Evolutionary conservation across 768 basidiomycete genomes (phyloP), one percentile per base, ranked within the genome.

Genomic region (Calvatia gigantea): DNA sequence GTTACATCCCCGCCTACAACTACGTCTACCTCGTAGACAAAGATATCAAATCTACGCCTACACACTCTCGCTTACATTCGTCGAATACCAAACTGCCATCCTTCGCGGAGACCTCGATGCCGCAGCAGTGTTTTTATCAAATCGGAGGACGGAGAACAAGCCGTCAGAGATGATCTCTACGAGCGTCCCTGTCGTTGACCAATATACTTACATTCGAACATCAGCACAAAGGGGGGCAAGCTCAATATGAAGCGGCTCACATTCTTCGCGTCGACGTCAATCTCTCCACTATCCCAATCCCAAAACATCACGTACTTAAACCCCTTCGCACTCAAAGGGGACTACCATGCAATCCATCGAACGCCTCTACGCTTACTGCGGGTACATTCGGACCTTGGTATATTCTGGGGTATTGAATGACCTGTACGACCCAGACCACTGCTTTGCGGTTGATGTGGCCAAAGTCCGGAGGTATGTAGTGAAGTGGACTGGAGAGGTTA

Each of bases 201-300:
- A 98, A 70, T 78, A 83, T 27, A 96, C 76, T 91, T 94, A 63
- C 3, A 37, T 17, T 7, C 12, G 19, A 15, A 6, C 21, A 33
- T 8, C 23, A 31, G 33, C 6, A 41, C 45, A 42, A 33, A 53
- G 4, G 35, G 45, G 46, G 25, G 58, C 58, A 4, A 28, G 29
- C 15, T 21, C 29, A 9, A 52, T 19, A 29, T 27, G 8, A n/a
- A 17, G 28, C 41, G 1, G 69, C 89, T 56, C 60, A 97, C 97
- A 65, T 86, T 87, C 69, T 91, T 94, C 4, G 94, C 94, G 58
- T 98, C 94, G 0, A 94, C 94, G 63, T 99, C 97, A 55, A 98
- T 82, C 65, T 96, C 91, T 31, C 94, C 94, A 1, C 85, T 86
- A 70, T 98, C 96, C 97, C 97, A 98, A 67, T 98, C 97, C 94